Evolutionary conservation across 1,139 yeast genomes (phyloP).

Genomic region (Insectozyma bohioensis): DNA sequence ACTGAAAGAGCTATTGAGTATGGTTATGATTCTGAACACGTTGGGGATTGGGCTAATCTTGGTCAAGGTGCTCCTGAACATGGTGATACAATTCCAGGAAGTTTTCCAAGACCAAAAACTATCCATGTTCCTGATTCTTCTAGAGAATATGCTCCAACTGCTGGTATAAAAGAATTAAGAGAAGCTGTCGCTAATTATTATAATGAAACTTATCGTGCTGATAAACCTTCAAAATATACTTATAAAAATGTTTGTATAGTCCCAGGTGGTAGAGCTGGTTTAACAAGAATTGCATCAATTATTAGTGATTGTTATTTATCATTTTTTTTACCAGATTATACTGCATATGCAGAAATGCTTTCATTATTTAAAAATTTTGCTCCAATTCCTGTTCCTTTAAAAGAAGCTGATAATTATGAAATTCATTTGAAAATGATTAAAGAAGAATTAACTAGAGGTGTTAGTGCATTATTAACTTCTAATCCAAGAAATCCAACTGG

Average conservation of each 20-base stretch:
- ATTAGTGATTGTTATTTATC: slow-evolving; percentile 62
- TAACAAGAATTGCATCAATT: slow-evolving; percentile 66
- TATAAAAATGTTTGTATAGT: slow-evolving; percentile 67
- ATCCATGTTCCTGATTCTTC: slow-evolving; percentile 53
- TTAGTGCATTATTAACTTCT: slow-evolving; percentile 59
- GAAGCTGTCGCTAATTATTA: slow-evolving; percentile 64
- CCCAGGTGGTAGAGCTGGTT: slow-evolving; percentile 71
- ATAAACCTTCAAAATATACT: slow-evolving; percentile 54
- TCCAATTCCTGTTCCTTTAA: slow-evolving; percentile 66
- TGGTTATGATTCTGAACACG: slow-evolving; percentile 51
- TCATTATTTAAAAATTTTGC: slow-evolving; percentile 66
- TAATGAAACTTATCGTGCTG: slow-evolving; percentile 56
- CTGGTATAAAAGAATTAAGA: slow-evolving; percentile 58
- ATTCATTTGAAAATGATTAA: slow-evolving; percentile 57
- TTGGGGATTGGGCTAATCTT: slow-evolving; percentile 60
- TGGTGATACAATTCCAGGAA: slow-evolving; percentile 61
- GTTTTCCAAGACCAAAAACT: slow-evolving; percentile 55
- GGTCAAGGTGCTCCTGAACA: slow-evolving; percentile 77
- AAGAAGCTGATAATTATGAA: slow-evolving; percentile 59
- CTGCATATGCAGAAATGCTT: slow-evolving; percentile 74
- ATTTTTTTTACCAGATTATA: slow-evolving; percentile 66
- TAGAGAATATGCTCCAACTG: slow-evolving; percentile 66
- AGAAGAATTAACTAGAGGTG: slow-evolving; percentile 60
- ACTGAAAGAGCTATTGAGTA: slow-evolving; percentile 65
- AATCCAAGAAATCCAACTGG: slow-evolving; percentile 74